These are phyloP conservation scores for Setaria italica DNA, from an alignment of 202 grass and related monocot species.

Conservation along the genomic window DNA sequence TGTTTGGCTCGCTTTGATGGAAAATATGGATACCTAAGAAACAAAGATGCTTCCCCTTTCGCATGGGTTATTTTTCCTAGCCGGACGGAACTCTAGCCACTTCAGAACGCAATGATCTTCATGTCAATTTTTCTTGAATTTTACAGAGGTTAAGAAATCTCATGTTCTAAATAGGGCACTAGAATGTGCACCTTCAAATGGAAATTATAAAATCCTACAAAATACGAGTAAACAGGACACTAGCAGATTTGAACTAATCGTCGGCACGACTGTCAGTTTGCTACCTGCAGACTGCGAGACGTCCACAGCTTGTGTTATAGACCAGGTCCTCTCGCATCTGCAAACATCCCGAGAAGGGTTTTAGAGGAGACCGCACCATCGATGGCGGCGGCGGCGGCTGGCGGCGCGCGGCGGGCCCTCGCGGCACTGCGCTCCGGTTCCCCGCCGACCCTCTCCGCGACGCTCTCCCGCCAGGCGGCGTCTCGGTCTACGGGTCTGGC, in stretches of 20 bases:
- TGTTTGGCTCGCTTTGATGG: background rate
- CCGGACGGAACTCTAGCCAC: background rate
- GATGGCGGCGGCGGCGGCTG: constrained; percentile 73
- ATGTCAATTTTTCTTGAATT: background rate
- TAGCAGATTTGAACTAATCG: background rate
- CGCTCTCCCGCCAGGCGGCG: constrained; percentile 42
- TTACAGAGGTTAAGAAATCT: background rate
- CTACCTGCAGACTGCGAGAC: background rate
- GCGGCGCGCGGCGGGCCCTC: constrained; percentile 67
- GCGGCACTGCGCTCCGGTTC: constrained; percentile 61
- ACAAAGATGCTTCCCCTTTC: background rate
- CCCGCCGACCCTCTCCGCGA: constrained; percentile 31
- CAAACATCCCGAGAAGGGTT: constrained; percentile 44
- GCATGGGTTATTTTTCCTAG: too few species aligned
- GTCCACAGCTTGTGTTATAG: background rate
- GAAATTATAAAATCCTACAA: background rate
- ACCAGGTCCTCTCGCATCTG: constrained; percentile 26
- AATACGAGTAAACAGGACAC: background rate
- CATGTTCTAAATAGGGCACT: background rate
- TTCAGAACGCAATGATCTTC: background rate
- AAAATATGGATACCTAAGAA: background rate
- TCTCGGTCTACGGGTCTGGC: constrained; percentile 31
- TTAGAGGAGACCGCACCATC: constrained; percentile 36
- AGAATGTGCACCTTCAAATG: background rate
- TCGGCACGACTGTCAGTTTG: background rate